Evolutionary conservation across 2,329 filamentous ascomycete genomes (phyloP).

Genomic region (Aspergillus neotritici): DNA sequence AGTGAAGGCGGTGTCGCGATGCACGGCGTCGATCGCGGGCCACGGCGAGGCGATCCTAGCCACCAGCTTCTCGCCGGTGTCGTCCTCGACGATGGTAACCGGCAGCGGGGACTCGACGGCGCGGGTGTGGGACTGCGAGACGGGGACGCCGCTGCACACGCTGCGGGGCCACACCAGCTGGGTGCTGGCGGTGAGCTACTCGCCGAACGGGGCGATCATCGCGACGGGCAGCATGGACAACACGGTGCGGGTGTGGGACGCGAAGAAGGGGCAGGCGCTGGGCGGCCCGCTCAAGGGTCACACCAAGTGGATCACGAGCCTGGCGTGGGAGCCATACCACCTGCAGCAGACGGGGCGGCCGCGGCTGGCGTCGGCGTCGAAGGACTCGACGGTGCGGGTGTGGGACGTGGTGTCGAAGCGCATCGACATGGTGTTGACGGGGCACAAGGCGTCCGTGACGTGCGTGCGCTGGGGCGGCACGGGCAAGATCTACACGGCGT

Average conservation of each 20-base stretch:
- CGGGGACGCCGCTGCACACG: conserved; percentile 79
- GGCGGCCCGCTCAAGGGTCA: conserved; percentile 76
- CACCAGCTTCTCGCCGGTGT: conserved; percentile 75
- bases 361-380: conserved; percentile 77
- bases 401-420: conserved; percentile 76
- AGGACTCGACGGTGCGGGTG: conserved; percentile 80
- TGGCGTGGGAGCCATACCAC: conserved; percentile 93
- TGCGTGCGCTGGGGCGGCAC: conserved; percentile 95
- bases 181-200: conserved; percentile 84
- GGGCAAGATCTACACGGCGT: conserved; percentile 74
- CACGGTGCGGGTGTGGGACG: conserved; percentile 83
- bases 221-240: conserved; percentile 94
- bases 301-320: conserved; percentile 77
- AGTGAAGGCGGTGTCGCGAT: conserved; percentile 85
- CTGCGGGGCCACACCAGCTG: conserved; percentile 82
- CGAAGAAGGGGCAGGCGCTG: conserved; percentile 68
- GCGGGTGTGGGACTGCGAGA: conserved; percentile 90
- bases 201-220: conserved; percentile 71
- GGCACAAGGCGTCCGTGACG: conserved; percentile 82
- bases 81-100: conserved; percentile 72
- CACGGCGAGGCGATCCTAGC: conserved; percentile 88
- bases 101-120: conserved; percentile 89
- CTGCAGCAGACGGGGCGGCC: conserved; percentile 67
- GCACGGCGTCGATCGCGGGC: conserved; percentile 80
- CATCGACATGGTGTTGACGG: conserved; percentile 76